A percentile compares a stretch with the other conserved stretches of the same genome.
Conservation (phyloP, 371 early-diverging fungal species). For the Mucor velutinosus region DNA sequence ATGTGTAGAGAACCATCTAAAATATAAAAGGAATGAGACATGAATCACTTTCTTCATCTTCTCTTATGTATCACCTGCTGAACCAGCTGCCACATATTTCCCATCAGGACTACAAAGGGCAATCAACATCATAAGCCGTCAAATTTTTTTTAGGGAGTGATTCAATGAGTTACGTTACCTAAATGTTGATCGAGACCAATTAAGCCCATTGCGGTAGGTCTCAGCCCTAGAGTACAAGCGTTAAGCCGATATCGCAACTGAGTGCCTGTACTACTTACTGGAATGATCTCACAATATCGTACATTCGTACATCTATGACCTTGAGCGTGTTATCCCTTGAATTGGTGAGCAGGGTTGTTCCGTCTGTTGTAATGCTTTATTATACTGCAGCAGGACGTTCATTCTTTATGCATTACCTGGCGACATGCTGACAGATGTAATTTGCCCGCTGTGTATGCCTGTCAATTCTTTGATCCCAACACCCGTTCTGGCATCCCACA, state of each 20-base stretch:
- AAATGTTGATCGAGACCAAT: constrained; percentile 89
- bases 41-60: neutral
- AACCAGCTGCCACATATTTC: constrained; percentile 81
- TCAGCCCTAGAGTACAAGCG: constrained; percentile 59
- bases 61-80: constrained; percentile 44
- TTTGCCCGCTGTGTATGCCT: constrained; percentile 84
- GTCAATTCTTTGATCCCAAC: constrained; percentile 81
- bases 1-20: constrained; percentile 76
- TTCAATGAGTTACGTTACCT: constrained; percentile 45
- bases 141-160: neutral
- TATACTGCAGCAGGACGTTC: neutral
- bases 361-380: constrained; percentile 47
- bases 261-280: constrained; percentile 40
- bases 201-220: constrained; percentile 77
- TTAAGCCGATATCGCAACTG: neutral
- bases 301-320: constrained; percentile 80
- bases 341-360: constrained; percentile 79
- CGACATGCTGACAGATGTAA: constrained; percentile 81
- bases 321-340: constrained; percentile 93
- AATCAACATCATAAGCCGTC: constrained; percentile 5
- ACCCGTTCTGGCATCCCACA: constrained; percentile 91
- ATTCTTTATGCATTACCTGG: constrained; percentile 50
- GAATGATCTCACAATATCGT: constrained; percentile 69
- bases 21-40: neutral
- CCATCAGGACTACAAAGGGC: constrained; percentile 76